Evolutionary conservation across 345 rosid genomes (phyloP).

Genomic region (Camelina sativa): DNA sequence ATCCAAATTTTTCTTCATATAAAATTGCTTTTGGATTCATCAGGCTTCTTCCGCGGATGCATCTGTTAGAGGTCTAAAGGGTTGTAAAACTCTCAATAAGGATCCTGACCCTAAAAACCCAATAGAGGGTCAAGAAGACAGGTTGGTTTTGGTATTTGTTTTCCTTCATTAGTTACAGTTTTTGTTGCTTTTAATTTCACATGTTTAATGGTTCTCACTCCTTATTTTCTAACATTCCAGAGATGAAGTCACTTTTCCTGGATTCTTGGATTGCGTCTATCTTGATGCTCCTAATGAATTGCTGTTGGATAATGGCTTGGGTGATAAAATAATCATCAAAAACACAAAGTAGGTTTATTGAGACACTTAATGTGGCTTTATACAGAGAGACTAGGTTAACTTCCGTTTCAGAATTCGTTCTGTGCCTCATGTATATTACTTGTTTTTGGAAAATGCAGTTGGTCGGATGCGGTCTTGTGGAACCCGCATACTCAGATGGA

Average conservation of each 20-base stretch:
- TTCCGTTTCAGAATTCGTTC: background rate
- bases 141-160: constrained; percentile 49
- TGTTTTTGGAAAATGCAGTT: constrained; percentile 52
- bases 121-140: constrained; percentile 76
- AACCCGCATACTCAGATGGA: constrained; percentile 94
- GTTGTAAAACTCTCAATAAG: constrained; percentile 86
- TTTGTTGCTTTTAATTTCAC: constrained; percentile 8
- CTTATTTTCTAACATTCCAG: constrained; percentile 47
- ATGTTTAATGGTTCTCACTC: constrained; percentile 41
- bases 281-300: constrained; percentile 69
- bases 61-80: constrained; percentile 80
- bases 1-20: background rate
- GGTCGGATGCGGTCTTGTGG: constrained; percentile 97
- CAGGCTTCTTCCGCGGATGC: constrained; percentile 88
- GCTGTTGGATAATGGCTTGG: constrained; percentile 86
- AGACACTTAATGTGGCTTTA: constrained; percentile 27
- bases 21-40: constrained; percentile 22
- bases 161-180: background rate
- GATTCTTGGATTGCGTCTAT: constrained; percentile 88
- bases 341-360: constrained; percentile 64
- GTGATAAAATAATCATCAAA: constrained; percentile 62
- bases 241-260: constrained; percentile 81
- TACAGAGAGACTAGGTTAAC: background rate
- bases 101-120: constrained; percentile 93
- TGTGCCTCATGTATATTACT: constrained; percentile 18